Evolutionary conservation across 306 rosid genomes (phyloP), one percentile per base, ranked within the genome.

Genomic region (Hylodesmum podocarpum): DNA sequence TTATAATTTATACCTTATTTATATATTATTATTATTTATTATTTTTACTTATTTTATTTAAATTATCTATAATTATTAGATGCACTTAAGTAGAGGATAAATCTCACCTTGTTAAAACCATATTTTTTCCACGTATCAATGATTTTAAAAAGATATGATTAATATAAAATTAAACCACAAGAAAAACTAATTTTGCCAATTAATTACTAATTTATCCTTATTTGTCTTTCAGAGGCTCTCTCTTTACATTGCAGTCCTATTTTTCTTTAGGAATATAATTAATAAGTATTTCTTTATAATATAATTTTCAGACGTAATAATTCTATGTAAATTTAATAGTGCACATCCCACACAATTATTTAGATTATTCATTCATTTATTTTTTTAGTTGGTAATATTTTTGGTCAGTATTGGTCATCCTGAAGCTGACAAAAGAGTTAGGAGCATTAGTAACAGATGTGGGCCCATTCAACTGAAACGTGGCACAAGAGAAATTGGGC

Each of bases 401-500:
- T 19, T 63, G 69, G 47, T 4, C 10, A 36, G 18, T 66, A 7
- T 61, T 61, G 12, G 47, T 69, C 21, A 24, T 58, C 70, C 41
- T 62, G 3, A 43, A 59, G 63, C n/a, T 37, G 21, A 78, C 62
- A 47, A 27, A 43, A 41, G 22, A 49, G 16, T 49, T 4, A 29
- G 22, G 71, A 3, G 43, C 25, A 55, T 0, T 36, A 15, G 18
- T 51, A 31, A 34, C 25, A 15, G 64, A 24, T 7, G 82, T 83
- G 57, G 91, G 85, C 58, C 80, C 87, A 76, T 64, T 43, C 0
- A 3, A 4, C 14, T 13, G 80, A 55, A 77, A 84, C 89, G 91
- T 86, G 98, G 88, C 93, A 74, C 89, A 81, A 82, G 79, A 82
- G 87, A 85, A 87, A 64, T 28, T 86, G 84, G 71, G 89, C 81